phyloP scores from a whole-genome alignment of 2,329 filamentous ascomycete genomes.

The Verticillium tricorpus region DNA sequence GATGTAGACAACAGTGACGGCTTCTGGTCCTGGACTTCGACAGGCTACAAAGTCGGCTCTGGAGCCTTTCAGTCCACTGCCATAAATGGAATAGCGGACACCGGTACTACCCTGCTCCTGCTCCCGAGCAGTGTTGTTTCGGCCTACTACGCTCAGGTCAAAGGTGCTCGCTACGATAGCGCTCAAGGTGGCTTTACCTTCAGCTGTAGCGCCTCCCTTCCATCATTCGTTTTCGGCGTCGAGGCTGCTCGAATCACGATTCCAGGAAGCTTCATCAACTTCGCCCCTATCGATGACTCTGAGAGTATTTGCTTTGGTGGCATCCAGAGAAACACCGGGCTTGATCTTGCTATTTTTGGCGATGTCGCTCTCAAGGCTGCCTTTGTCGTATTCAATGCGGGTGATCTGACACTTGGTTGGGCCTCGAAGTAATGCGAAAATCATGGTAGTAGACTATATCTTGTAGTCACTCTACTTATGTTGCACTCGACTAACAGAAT shows the following conservation, averaged over 20 bases:
- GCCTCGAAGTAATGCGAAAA: constrained; percentile 19
- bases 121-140: constrained; percentile 16
- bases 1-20: constrained; percentile 50
- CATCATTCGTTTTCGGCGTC: constrained; percentile 37
- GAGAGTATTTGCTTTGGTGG: constrained; percentile 51
- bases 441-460: too few species aligned
- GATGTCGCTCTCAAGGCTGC: constrained; percentile 61
- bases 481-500: too few species aligned
- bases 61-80: constrained; percentile 8
- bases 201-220: constrained; percentile 37
- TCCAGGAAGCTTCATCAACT: constrained; percentile 37
- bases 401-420: constrained; percentile 33
- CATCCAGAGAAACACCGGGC: constrained; percentile 38
- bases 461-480: too few species aligned
- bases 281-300: constrained; percentile 32
- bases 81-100: constrained; percentile 19
- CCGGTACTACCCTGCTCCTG: constrained; percentile 22
- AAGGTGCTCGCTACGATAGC: constrained; percentile 15
- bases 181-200: constrained; percentile 28
- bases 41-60: constrained; percentile 14
- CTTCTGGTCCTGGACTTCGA: constrained; percentile 57
- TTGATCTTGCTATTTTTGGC: constrained; percentile 51
- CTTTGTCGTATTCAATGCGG: constrained; percentile 53
- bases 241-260: constrained; percentile 38
- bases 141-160: constrained; percentile 18